A percentile compares a stretch with the other conserved stretches of the same genome.
These are phyloP conservation scores for Alternaria sp. DNA, from an alignment of 2,329 filamentous ascomycete genomes.

Conservation along the genomic window DNA sequence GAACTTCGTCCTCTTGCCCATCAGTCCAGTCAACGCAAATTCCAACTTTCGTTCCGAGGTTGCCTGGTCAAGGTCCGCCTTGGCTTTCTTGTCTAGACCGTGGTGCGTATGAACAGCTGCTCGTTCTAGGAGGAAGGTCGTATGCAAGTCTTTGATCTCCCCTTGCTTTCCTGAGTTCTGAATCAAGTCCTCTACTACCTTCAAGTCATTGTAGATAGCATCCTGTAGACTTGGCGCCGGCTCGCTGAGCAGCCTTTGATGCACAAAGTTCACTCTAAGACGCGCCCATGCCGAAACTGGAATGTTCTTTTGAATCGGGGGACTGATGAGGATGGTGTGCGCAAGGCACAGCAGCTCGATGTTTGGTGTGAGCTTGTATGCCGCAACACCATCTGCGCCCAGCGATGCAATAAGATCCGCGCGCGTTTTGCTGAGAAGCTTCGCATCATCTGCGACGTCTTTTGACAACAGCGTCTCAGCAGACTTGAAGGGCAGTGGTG, in stretches of 20 bases:
- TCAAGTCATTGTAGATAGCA: constrained; percentile 65
- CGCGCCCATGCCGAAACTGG: constrained; percentile 64
- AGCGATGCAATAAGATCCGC: constrained; percentile 71
- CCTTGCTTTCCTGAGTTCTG: constrained; percentile 25
- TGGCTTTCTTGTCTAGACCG: constrained; percentile 77
- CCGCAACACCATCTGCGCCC: constrained; percentile 81
- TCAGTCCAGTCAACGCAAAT: constrained; percentile 81
- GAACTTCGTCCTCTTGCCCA: constrained; percentile 84
- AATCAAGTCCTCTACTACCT: constrained; percentile 58
- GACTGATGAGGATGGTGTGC: constrained; percentile 62
- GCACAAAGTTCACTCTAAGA: constrained; percentile 75
- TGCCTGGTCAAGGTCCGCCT: constrained; percentile 72
- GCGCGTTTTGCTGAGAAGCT: constrained; percentile 47
- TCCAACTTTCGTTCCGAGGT: constrained; percentile 71
- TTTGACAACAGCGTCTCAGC: constrained; percentile 58
- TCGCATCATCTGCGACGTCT: constrained; percentile 48
- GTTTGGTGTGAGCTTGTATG: constrained; percentile 82
- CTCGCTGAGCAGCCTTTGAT: constrained; percentile 71
- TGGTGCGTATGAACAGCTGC: constrained; percentile 85
- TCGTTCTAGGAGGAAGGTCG: constrained; percentile 79
- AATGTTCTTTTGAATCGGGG: constrained; percentile 54
- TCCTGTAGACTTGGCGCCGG: constrained; percentile 65
- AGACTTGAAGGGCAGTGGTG: constrained; percentile 69
- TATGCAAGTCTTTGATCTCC: constrained; percentile 43
- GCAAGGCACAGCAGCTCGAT: constrained; percentile 85